Evolutionary conservation across 1,284 basidiomycete genomes (phyloP).

Genomic region (Serendipita sp.): DNA sequence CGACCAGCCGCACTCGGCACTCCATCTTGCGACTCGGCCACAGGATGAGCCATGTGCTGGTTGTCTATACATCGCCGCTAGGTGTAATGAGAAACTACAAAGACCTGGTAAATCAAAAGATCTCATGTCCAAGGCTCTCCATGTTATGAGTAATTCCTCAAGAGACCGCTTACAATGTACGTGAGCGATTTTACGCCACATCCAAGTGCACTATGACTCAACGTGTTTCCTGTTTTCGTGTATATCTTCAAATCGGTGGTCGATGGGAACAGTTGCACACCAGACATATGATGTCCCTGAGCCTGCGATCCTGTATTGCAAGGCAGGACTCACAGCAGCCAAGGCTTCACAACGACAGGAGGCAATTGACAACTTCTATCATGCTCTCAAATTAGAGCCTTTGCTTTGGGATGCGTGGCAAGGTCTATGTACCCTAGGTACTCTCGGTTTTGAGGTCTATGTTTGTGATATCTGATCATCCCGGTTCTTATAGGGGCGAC

Average conservation of each 20-base stretch:
- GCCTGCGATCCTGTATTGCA: slow-evolving; percentile 51
- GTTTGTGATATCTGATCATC: too few relatives aligned
- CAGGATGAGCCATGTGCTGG: slow-evolving; percentile 48
- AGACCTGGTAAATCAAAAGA: slow-evolving; percentile 27
- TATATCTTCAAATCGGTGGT: neutral
- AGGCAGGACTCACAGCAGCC: slow-evolving; percentile 52
- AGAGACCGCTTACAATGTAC: neutral
- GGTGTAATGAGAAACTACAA: slow-evolving; percentile 58
- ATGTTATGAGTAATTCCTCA: slow-evolving; percentile 27
- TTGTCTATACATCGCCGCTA: slow-evolving; percentile 66
- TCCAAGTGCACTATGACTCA: too few relatives aligned
- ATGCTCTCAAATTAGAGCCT: slow-evolving; percentile 61
- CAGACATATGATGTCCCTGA: slow-evolving; percentile 41
- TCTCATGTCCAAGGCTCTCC: slow-evolving; percentile 38
- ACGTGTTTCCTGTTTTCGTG: too few relatives aligned
- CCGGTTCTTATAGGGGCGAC: slow-evolving; percentile 35
- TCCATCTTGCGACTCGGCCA: slow-evolving; percentile 45
- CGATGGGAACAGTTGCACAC: neutral
- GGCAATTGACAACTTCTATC: slow-evolving; percentile 56
- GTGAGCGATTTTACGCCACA: neutral
- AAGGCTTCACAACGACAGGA: slow-evolving; percentile 62
- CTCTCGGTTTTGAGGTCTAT: slow-evolving; percentile 11
- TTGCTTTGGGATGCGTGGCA: slow-evolving; percentile 91
- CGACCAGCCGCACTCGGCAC: slow-evolving; percentile 63
- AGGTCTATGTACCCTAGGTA: slow-evolving; percentile 73